A percentile compares a stretch with the other conserved stretches of the same genome.
These are phyloP conservation scores for Penicillium dipodomyicola DNA, from an alignment of 495 filamentous ascomycete species.

Conservation along the genomic window DNA sequence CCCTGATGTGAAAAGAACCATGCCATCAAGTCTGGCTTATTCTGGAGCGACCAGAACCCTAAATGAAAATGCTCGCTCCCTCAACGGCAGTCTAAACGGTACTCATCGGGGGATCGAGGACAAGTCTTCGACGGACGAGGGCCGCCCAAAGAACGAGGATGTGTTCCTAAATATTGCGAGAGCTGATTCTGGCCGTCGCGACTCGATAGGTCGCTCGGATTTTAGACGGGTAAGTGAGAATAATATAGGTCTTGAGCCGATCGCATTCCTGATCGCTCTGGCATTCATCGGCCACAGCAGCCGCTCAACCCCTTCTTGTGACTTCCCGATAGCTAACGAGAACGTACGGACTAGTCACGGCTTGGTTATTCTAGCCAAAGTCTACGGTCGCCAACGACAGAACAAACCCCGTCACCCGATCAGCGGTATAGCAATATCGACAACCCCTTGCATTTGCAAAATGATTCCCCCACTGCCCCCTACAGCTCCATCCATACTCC, in stretches of 20 bases:
- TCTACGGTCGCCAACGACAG: constrained; percentile 39
- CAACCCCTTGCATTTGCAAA: constrained; percentile 43
- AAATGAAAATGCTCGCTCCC: constrained; percentile 31
- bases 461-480: constrained; percentile 39
- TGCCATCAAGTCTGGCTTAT: constrained; percentile 32
- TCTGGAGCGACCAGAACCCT: constrained; percentile 32
- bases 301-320: not conserved
- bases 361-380: constrained; percentile 41
- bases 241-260: not conserved
- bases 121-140: constrained; percentile 30
- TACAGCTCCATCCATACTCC: constrained; percentile 39
- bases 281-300: constrained; percentile 2
- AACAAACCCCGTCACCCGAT: constrained; percentile 45
- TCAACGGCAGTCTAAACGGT: constrained; percentile 20
- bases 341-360: constrained; percentile 33
- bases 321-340: constrained; percentile 7
- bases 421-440: constrained; percentile 45
- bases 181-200: constrained; percentile 48
- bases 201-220: constrained; percentile 46
- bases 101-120: constrained; percentile 25
- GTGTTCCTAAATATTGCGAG: constrained; percentile 64
- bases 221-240: constrained; percentile 49
- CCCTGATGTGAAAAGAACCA: constrained; percentile 39
- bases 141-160: constrained; percentile 51
- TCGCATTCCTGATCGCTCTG: constrained; percentile 4